These are phyloP conservation scores for Ustilago xerochloae DNA, from an alignment of 1,284 basidiomycete genomes.

Conservation along the genomic window DNA sequence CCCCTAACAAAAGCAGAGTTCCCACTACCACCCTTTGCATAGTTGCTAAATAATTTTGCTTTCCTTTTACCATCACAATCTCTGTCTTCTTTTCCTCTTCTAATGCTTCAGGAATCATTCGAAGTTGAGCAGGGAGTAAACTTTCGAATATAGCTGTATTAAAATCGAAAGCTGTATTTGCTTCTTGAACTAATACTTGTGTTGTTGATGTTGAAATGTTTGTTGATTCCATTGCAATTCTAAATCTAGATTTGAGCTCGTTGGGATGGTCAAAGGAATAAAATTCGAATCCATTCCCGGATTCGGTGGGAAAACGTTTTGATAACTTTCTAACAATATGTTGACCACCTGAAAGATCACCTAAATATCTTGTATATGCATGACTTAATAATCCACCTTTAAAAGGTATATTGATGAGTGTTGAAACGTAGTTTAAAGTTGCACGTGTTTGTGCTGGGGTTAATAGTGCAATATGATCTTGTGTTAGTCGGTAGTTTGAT, in stretches of 20 bases:
- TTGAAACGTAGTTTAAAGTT: constrained; percentile 31
- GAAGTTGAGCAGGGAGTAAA: constrained; percentile 14
- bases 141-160: constrained; percentile 75
- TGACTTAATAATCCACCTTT: constrained; percentile 22
- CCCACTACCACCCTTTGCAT: not conserved
- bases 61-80: not conserved
- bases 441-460: constrained; percentile 25
- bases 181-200: constrained; percentile 73
- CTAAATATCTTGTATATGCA: constrained; percentile 76
- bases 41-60: not conserved
- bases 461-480: constrained; percentile 39
- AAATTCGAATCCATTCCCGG: constrained; percentile 74
- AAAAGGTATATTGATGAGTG: not conserved
- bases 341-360: constrained; percentile 85
- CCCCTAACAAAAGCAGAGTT: not conserved
- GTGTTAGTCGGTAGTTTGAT: constrained; percentile 3
- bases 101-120: not conserved
- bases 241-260: constrained; percentile 82
- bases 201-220: constrained; percentile 64
- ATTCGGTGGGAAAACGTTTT: constrained; percentile 32
- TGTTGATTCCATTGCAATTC: constrained; percentile 76
- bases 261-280: constrained; percentile 79
- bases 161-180: constrained; percentile 77
- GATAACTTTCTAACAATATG: constrained; percentile 76
- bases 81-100: too few relatives aligned